phyloP scores from a whole-genome alignment of 108 stramenopile genomes.

The Ochromonas danica region DNA sequence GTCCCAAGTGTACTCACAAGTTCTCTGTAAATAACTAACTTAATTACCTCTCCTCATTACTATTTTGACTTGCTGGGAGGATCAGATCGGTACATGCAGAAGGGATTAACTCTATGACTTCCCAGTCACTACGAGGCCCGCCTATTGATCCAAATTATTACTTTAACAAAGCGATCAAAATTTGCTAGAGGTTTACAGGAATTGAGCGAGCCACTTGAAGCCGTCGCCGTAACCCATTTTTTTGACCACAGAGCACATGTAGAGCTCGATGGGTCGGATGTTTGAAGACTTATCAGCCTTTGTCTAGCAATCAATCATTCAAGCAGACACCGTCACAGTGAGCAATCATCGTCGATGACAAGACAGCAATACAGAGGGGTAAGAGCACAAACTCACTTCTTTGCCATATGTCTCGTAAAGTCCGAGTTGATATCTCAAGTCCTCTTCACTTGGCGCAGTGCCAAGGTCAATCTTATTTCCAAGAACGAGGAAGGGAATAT shows the following conservation, averaged over 20 bases:
- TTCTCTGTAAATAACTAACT: conserved; percentile 83
- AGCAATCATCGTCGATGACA: neutral
- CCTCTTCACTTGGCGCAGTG: conserved; percentile 87
- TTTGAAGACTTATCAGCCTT: conserved; percentile 63
- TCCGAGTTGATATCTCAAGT: conserved; percentile 90
- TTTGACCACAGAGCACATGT: conserved; percentile 96
- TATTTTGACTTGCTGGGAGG: neutral
- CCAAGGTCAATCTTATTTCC: conserved; percentile 99
- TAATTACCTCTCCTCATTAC: neutral
- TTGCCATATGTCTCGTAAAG: conserved; percentile 97
- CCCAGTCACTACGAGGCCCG: too few species aligned
- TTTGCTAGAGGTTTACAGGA: conserved; percentile 51
- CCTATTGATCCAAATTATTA: too few species aligned
- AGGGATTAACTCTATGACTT: too few species aligned
- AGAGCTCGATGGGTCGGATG: conserved; percentile 84
- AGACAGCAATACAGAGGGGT: neutral
- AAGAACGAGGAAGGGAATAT: conserved; percentile 94
- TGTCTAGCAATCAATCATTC: too few species aligned
- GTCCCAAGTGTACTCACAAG: conserved; percentile 79
- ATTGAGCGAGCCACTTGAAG: conserved; percentile 95
- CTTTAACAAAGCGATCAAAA: too few species aligned
- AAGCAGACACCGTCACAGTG: neutral
- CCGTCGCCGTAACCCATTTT: conserved; percentile 98
- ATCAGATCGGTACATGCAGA: too few species aligned
- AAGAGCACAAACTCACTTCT: too few species aligned